Evolutionary conservation across 805 yeast genomes (phyloP).

Genomic region (Metschnikowia continentalis): DNA sequence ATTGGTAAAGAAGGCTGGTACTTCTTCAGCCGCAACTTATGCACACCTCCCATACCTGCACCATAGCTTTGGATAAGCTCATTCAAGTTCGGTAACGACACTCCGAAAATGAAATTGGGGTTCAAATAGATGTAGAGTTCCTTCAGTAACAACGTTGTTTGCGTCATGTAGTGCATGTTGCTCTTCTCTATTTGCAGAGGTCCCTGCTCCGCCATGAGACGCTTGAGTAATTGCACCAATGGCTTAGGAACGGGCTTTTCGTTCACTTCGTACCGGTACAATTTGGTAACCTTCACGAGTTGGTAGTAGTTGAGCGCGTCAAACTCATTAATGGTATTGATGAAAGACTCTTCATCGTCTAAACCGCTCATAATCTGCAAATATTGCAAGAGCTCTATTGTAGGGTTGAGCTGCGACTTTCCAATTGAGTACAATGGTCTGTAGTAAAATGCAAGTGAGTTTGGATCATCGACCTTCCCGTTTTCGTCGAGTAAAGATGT

Average conservation of each 20-base stretch:
- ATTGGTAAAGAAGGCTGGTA: conserved; percentile 73
- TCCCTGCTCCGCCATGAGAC: conserved; percentile 35
- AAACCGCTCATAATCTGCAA: conserved; percentile 78
- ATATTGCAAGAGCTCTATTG: conserved; percentile 83
- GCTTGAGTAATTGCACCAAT: conserved; percentile 25
- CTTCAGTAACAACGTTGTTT: conserved; percentile 35
- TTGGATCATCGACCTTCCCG: conserved; percentile 32
- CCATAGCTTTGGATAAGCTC: conserved; percentile 78
- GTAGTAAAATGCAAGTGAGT: conserved; percentile 56
- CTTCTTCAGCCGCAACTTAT: conserved; percentile 47
- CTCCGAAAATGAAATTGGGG: conserved; percentile 48
- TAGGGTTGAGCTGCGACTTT: conserved; percentile 62
- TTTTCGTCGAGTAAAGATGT: conserved; percentile 23
- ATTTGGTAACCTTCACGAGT: conserved; percentile 62
- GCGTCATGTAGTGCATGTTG: conserved; percentile 38
- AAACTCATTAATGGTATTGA: conserved; percentile 49
- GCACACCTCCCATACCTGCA: conserved; percentile 63
- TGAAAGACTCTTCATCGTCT: conserved; percentile 58
- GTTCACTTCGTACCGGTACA: conserved; percentile 79
- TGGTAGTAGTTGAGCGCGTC: conserved; percentile 64
- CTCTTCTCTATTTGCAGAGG: conserved; percentile 27
- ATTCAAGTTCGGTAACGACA: conserved; percentile 65
- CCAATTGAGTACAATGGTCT: conserved; percentile 63
- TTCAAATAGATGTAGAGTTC: conserved; percentile 48
- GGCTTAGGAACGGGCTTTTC: conserved; percentile 61